Base-by-base conservation (phyloP, 306 rosid genomes). In the Leucaena leucocephala region DNA sequence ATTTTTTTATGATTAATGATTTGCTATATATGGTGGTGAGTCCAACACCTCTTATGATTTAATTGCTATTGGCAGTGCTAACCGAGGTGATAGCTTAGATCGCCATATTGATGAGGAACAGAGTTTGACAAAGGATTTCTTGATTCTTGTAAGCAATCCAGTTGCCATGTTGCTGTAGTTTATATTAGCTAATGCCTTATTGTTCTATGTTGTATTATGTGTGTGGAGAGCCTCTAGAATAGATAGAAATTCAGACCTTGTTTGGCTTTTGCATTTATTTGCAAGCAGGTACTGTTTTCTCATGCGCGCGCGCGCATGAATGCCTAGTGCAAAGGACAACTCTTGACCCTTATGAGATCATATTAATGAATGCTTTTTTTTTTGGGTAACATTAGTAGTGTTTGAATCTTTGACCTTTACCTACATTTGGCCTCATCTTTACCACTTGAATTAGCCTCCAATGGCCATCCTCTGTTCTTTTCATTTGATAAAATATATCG, bases 81-180 rank as follows among this genome's bases (percentile, higher is more conserved):
- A 96, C 81, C 89, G 89, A 74, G 99, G 98, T 38, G 99, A 96
- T 88, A 96, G 96, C 93, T 91, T 96, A 85, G 98, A 96, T 85
- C 97, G 93, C 77, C 89, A 89, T 83, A 90, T 96, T 80, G 91
- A 93, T 70, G 82, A 86, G 87, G 98, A 96, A 90, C 88, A 87
- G 68, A 88, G 72, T 63, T 71, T 84, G 11, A 88, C 98, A 65
- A 93, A 89, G 84, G 99, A 96, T 85, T 96, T 96, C 86, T 75
- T 93, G 82, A 90, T 96, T 83, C 96, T 96, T 76, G 98, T 96
- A 91, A 93, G 99, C 72, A 58, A 77, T 71, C 43, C 9, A 46
- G 84, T 67, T 80, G 73, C 55, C n/a, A 58, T 75, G 35, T 50
- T 76, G 38, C 36, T 76, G 36, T 72, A 69, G 77, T 69, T 73